Percentiles rank a stretch among this genome's conserved stretches.
Conservation (phyloP, 148 eudicot species). For the Chenopodium formosanum region DNA sequence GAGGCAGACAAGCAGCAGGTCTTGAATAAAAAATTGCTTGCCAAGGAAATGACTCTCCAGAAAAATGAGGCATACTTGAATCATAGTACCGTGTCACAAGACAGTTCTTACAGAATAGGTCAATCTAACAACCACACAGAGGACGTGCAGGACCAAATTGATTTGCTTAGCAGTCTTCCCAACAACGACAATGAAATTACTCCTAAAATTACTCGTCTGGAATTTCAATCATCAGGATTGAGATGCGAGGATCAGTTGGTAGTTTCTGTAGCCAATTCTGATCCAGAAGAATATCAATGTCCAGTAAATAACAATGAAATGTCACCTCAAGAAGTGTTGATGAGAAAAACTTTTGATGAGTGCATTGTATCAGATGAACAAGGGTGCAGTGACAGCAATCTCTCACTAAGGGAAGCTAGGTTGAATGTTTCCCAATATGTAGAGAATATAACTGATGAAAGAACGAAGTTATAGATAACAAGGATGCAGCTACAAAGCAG, state of each 20-base stretch:
- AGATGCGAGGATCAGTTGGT: constrained; percentile 21
- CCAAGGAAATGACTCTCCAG: constrained; percentile 1
- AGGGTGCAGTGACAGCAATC: neutral
- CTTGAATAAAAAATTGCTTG: constrained; percentile 6
- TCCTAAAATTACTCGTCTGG: constrained; percentile 24
- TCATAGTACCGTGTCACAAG: neutral
- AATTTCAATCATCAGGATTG: constrained; percentile 24
- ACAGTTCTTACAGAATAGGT: constrained; percentile 1
- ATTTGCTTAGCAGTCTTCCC: constrained; percentile 17
- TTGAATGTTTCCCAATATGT: constrained; percentile 5
- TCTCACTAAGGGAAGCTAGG: constrained; percentile 24
- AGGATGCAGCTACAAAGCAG: constrained; percentile 22
- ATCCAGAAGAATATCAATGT: constrained; percentile 17
- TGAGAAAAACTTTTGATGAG: constrained; percentile 21
- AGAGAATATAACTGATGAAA: constrained; percentile 12
- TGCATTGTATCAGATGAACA: constrained; percentile 8
- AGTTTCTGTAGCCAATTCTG: constrained; percentile 11
- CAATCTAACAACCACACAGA: constrained; percentile 3
- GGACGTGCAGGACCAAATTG: constrained; percentile 17
- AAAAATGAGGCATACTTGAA: neutral
- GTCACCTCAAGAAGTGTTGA: constrained; percentile 12
- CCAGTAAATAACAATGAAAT: constrained; percentile 10
- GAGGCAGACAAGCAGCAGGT: constrained; percentile 19
- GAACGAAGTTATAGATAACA: constrained; percentile 24
- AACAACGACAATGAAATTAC: constrained; percentile 10